Percentiles rank a stretch among this genome's conserved stretches.
Conservation (phyloP, 2,329 filamentous ascomycete species). For the Fusarium buxicola region DNA sequence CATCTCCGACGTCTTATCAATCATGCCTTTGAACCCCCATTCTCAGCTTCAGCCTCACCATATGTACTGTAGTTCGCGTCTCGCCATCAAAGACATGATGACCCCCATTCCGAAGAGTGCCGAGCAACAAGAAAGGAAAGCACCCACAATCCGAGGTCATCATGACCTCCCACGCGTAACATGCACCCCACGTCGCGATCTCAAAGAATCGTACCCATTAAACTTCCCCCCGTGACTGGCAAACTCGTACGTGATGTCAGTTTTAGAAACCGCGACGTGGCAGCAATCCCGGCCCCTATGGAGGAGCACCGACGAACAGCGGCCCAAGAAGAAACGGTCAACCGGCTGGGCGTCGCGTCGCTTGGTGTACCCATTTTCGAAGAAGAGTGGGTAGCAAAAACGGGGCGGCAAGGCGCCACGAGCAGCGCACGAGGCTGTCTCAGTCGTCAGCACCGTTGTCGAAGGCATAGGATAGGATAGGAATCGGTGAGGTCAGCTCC, state of each 20-base stretch:
- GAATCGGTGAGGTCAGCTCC: slow-evolving; percentile 3
- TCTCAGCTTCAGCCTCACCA: slow-evolving; percentile 22
- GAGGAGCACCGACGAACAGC: background rate
- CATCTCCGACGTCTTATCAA: slow-evolving; percentile 12
- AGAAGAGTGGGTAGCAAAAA: background rate
- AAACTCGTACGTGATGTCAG: slow-evolving; percentile 10
- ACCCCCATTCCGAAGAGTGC: slow-evolving; percentile 17
- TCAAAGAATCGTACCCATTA: slow-evolving; percentile 22
- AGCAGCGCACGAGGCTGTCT: slow-evolving; percentile 21
- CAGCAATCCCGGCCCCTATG: background rate
- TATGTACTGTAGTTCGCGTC: background rate
- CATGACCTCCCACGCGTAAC: background rate
- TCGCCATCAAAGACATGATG: slow-evolving; percentile 11
- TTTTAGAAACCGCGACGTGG: slow-evolving; percentile 4
- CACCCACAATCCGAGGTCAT: background rate
- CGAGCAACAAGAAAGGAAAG: background rate
- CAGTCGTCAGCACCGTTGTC: background rate
- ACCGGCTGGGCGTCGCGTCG: too few species aligned
- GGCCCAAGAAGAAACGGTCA: too few species aligned
- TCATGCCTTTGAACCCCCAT: background rate
- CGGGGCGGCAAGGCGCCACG: background rate
- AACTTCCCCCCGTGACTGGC: slow-evolving; percentile 18
- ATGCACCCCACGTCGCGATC: slow-evolving; percentile 37
- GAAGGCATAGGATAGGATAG: background rate
- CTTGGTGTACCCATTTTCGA: background rate